Evolutionary conservation across 2,329 filamentous ascomycete genomes (phyloP), one percentile per base, ranked within the genome.

Genomic region (Tolypocladium inflatum): DNA sequence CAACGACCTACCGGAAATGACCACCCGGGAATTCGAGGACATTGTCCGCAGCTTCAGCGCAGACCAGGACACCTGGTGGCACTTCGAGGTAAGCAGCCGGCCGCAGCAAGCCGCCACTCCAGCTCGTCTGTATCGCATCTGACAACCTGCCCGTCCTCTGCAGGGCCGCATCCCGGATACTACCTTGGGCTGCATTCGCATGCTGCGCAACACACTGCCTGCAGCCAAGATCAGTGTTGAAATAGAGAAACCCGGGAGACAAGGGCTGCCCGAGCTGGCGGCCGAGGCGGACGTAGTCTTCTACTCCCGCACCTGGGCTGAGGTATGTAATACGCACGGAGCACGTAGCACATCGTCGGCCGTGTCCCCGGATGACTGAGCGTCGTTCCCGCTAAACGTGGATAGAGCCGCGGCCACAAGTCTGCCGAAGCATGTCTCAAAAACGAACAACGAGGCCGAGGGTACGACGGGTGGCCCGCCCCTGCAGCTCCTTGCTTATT

Each of bases 221-320:
- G 67, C 64, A 5, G 73, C 77, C 53, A 77, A 65, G 53, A 74
- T 90, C 66, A 91, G 87, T 68, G 83, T 90, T 57, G 88, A 91
- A 70, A 74, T 88, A 48, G 88, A 91, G 73, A 90, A 89, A 68
- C 87, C 87, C 2, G 78, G 77, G 15, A 79, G 88, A 13, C 69
- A 72, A 35, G 85, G 84, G 2, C 75, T 90, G 57, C 72, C 76
- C 55, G 75, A 81, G 35, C 76, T 90, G 54, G 85, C 85, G 33
- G 74, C 75, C 42, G 76, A 80, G 63, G 87, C 86, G 30, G 84
- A 90, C 66, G 79, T 89, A 21, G 82, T 90, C n/a, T 89, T 90
- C 68, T 90, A 87, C 71, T 89, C 87, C 15, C 82, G 80, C 64
- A 78, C 77, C 55, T 91, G 88, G 87, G 87, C 87, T 59, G 80